Evolutionary conservation across 139 green algal species (phyloP), one percentile per base, ranked within the genome.

Genomic region (Tetradesmus lagerheimii): DNA sequence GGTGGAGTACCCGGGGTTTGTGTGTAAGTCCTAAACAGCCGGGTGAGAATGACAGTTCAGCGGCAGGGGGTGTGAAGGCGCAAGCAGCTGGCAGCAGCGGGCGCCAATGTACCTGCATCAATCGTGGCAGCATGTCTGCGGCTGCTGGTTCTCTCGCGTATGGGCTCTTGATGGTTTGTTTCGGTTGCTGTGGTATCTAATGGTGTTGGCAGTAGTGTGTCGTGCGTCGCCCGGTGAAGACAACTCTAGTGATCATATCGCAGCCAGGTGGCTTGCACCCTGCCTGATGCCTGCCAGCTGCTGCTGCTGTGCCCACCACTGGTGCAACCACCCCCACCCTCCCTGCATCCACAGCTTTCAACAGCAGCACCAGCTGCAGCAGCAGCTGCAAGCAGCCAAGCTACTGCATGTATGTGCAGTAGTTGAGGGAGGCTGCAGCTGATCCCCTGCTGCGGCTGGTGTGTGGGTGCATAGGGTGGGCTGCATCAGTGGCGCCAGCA

Each of bases 221-320:
- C n/a, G 37, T 37, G 9, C 15, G 11, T 41, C 39, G 82, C 82
- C 82, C 82, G 35, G 35, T 88, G 82, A 88, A 88, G 82, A 88
- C 37, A 78, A 45, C 35, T 85, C 90, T 93, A 90, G 91, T 93
- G 79, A 93, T 88, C 91, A 83, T 53, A 93, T 74, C 57, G 80
- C 79, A 83, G 53, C 34, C 38, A 27, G 29, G 4, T 35, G 27
- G 38, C 67, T 23, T 53, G 80, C 75, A 86, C 45, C 41, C 77
- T 79, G 34, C 85, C 47, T 84, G 67, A 45, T 86, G 45, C 38
- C 74, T 27, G 39, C 18, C 82, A 86, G 76, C 82, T 35, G 39
- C 29, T 34, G 47, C 47, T 76, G 80, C 71, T 38, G 31, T 27
- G 71, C 71, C n/a, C 71, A 79, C 71, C 71, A 79, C 71, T 79